phyloP scores from a whole-genome alignment of 176 grass and related monocot genomes.

The Dactylis glomerata region DNA sequence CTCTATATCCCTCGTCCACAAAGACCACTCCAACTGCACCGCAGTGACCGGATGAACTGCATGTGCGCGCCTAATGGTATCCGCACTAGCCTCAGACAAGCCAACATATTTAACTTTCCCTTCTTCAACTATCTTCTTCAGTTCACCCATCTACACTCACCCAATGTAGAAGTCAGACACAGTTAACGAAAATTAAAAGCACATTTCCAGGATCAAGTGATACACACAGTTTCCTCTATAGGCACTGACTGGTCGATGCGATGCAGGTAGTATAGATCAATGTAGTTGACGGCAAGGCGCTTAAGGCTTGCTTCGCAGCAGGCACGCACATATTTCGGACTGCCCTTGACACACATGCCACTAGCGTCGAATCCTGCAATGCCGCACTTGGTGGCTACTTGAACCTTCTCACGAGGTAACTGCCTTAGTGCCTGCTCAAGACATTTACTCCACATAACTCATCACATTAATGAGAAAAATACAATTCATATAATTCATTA shows the following conservation, averaged over 20 bases:
- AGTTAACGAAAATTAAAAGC: background rate
- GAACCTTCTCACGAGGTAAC: conserved; percentile 61
- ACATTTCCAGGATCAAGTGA: background rate
- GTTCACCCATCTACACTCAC: conserved; percentile 52
- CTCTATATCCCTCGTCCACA: conserved; percentile 79
- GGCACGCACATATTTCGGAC: conserved; percentile 53
- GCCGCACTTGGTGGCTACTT: conserved; percentile 77
- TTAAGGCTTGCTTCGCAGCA: conserved; percentile 61
- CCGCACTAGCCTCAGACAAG: conserved; percentile 65
- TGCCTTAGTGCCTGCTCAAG: conserved; percentile 60
- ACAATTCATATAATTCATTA: background rate
- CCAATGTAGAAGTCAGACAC: conserved; percentile 17
- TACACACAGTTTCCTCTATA: conserved; percentile 80
- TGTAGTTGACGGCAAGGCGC: conserved; percentile 65
- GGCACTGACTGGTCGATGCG: conserved; percentile 68
- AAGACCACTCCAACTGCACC: conserved; percentile 76
- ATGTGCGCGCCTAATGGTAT: conserved; percentile 68
- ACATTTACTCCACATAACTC: conserved; percentile 11
- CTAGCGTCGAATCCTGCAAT: conserved; percentile 38
- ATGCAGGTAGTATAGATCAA: conserved; percentile 88
- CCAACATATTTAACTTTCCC: conserved; percentile 78
- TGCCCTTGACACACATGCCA: conserved; percentile 58
- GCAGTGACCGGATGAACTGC: conserved; percentile 75
- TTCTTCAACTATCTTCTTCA: conserved; percentile 80
- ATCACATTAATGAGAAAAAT: background rate